Evolutionary conservation across 305 asterid genomes (phyloP).

Genomic region (Fraxinus ornus): DNA sequence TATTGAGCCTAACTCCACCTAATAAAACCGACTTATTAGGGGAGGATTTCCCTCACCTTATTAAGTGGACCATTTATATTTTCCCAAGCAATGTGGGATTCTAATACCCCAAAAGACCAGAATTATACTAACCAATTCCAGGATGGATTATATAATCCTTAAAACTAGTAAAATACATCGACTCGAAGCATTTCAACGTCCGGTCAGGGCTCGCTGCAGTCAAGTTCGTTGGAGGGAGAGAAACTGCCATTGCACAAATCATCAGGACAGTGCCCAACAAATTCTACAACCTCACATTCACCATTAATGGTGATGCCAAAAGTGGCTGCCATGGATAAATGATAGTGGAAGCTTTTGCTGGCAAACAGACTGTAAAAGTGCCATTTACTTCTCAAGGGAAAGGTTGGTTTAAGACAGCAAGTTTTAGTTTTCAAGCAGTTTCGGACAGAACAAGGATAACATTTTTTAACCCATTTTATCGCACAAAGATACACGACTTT

Average conservation of each 20-base stretch:
- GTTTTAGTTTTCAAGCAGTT: conserved; percentile 50
- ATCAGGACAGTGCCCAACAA: conserved; percentile 36
- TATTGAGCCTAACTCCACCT: no score
- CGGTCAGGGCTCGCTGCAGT: conserved; percentile 62
- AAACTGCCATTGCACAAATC: conserved; percentile 63
- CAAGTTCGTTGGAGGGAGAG: conserved; percentile 75
- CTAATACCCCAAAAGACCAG: no score
- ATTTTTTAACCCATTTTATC: conserved; percentile 62
- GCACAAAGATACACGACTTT: conserved; percentile 52
- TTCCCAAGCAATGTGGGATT: no score
- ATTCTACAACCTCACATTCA: conserved; percentile 59
- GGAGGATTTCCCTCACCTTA: no score
- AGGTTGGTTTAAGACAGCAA: conserved; percentile 50
- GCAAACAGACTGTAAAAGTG: conserved; percentile 34
- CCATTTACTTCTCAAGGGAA: conserved; percentile 47
- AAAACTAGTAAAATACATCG: conserved; percentile 64
- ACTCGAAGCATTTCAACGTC: conserved; percentile 64
- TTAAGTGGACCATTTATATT: no score
- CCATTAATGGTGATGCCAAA: conserved; percentile 61
- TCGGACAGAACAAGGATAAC: conserved; percentile 47
- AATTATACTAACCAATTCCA: conserved; percentile 61
- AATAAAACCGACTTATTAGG: no score
- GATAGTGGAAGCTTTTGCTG: conserved; percentile 66
- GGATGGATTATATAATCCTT: conserved; percentile 72
- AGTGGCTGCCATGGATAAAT: conserved; percentile 66